Evolutionary conservation across 2,329 filamentous ascomycete species (phyloP).

Genomic region (Iodosphaeria phyllophila): DNA sequence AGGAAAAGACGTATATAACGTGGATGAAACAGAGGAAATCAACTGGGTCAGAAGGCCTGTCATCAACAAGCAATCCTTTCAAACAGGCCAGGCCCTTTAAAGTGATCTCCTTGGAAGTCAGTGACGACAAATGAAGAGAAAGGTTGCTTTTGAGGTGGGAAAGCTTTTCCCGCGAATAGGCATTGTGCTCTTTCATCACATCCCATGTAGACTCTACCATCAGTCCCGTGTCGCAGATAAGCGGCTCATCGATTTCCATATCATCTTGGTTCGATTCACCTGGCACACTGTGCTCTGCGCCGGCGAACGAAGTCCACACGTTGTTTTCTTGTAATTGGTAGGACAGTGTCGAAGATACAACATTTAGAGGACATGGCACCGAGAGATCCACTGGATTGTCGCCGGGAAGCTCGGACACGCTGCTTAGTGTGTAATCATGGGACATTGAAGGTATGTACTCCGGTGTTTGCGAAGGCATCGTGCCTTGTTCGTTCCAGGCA

Average conservation of each 20-base stretch:
- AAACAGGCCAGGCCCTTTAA: conserved; percentile 22
- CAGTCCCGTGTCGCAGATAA: too few species aligned
- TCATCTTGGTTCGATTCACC: too few species aligned
- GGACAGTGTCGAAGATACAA: too few species aligned
- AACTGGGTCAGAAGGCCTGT: conserved; percentile 18
- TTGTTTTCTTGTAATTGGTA: conserved; percentile 13
- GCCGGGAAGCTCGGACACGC: conserved; percentile 23
- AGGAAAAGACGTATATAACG: conserved; percentile 28
- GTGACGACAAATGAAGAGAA: conserved; percentile 20
- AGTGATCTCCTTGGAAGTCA: conserved; percentile 20
- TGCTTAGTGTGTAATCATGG: conserved; percentile 9
- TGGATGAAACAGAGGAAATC: conserved; percentile 32
- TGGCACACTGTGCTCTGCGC: too few species aligned
- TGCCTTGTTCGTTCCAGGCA: conserved; percentile 3
- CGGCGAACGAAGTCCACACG: conserved; percentile 14
- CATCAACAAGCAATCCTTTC: conserved; percentile 18
- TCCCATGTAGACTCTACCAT: conserved; percentile 27
- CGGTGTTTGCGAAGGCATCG: conserved; percentile 8
- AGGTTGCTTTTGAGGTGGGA: conserved; percentile 19
- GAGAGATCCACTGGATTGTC: conserved; percentile 18
- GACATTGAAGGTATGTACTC: too few species aligned
- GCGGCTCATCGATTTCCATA: too few species aligned
- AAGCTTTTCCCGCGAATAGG: conserved; percentile 24
- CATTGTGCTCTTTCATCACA: conserved; percentile 24
- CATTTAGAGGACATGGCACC: too few species aligned